These are phyloP conservation scores for Fusarium sp. DNA, from an alignment of 2,329 filamentous ascomycete species.

Conservation along the genomic window DNA sequence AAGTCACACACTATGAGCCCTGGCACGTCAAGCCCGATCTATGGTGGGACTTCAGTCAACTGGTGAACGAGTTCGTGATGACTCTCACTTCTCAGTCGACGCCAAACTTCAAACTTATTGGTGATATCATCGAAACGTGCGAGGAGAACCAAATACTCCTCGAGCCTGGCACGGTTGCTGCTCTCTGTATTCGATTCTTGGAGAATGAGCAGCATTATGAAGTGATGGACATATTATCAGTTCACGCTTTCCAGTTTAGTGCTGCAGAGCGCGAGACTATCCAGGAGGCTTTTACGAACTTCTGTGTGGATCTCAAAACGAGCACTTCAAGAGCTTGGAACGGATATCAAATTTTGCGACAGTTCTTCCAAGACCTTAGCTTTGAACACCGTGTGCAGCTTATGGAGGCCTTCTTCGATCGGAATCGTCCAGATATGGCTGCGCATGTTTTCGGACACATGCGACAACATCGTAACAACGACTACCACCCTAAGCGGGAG, in stretches of 20 bases:
- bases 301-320: conserved; percentile 71
- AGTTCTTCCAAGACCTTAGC: conserved; percentile 74
- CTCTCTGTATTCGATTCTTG: conserved; percentile 79
- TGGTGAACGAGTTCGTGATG: conserved; percentile 78
- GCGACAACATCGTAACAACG: conserved; percentile 76
- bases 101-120: conserved; percentile 76
- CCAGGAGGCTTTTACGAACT: conserved; percentile 72
- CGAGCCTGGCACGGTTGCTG: conserved; percentile 78
- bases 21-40: conserved; percentile 58
- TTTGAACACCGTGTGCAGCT: conserved; percentile 73
- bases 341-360: conserved; percentile 72
- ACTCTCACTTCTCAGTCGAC: conserved; percentile 70
- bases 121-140: conserved; percentile 77
- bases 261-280: conserved; percentile 75
- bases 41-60: conserved; percentile 64
- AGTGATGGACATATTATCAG: conserved; percentile 83
- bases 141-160: conserved; percentile 76
- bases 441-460: conserved; percentile 91
- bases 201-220: conserved; percentile 81
- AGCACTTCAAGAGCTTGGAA: conserved; percentile 74
- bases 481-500: conserved; percentile 74
- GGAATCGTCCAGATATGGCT: conserved; percentile 84
- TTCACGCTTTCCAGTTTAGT: conserved; percentile 77
- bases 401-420: conserved; percentile 85
- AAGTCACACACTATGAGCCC: conserved; percentile 48